Percentiles rank a stretch among this genome's conserved stretches.
Conservation (phyloP, 257 asterid genomes). For the Schizonepeta tenuifolia region DNA sequence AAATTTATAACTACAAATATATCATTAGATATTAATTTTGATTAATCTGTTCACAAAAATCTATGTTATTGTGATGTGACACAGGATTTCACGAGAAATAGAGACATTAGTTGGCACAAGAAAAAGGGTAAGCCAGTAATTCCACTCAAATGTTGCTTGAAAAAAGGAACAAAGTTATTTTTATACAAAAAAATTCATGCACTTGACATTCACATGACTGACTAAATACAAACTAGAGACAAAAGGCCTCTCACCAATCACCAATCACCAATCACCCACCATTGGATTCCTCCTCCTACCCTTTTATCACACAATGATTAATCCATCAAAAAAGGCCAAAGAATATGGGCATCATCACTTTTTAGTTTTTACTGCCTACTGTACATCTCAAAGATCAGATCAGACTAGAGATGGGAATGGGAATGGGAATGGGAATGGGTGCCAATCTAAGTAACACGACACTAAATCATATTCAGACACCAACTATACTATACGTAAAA, state of each 20-base stretch:
- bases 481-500: no score
- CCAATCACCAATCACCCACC: no score
- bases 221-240: conserved; percentile 3
- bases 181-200: not conserved
- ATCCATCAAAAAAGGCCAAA: conserved; percentile 29
- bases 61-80: no score
- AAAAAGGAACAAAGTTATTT: not conserved
- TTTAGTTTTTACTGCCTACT: not conserved
- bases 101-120: not conserved
- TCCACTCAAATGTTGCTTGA: conserved; percentile 2
- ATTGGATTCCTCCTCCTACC: conserved; percentile 36
- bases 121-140: not conserved
- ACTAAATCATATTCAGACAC: not conserved
- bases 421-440: no score
- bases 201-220: conserved; percentile 14
- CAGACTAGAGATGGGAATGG: not conserved
- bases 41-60: no score
- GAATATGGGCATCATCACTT: not conserved
- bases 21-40: no score
- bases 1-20: no score
- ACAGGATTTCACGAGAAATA: no score
- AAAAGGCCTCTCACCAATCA: conserved; percentile 14
- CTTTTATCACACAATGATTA: conserved; percentile 25
- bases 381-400: not conserved
- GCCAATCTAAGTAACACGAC: not conserved